Conservation (phyloP, 768 basidiomycete species). For the Agaricus sinodeliciosus region DNA sequence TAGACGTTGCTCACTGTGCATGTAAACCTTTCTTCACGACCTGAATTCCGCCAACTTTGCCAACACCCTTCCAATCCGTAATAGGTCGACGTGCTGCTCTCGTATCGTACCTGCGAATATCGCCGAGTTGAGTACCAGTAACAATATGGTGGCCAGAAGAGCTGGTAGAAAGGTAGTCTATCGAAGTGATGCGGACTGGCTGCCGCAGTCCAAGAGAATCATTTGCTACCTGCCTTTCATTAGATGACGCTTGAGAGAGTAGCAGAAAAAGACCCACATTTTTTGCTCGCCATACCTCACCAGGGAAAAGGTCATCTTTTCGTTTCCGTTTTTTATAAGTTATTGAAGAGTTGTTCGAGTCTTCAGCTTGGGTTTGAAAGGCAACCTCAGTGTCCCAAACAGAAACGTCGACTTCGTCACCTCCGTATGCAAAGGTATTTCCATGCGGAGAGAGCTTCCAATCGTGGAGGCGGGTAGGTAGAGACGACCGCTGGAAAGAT, state of each 20-base stretch:
- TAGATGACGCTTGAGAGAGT: neutral
- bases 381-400: slow-evolving; percentile 66
- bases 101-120: slow-evolving; percentile 73
- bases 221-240: slow-evolving; percentile 51
- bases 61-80: slow-evolving; percentile 56
- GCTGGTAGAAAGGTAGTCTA: slow-evolving; percentile 48
- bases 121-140: slow-evolving; percentile 69
- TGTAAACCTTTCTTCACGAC: slow-evolving; percentile 48
- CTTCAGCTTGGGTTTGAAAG: slow-evolving; percentile 30
- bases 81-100: slow-evolving; percentile 62
- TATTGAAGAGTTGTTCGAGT: slow-evolving; percentile 10
- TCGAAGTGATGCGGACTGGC: slow-evolving; percentile 67
- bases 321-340: slow-evolving; percentile 53
- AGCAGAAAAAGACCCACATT: slow-evolving; percentile 42
- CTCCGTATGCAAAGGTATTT: slow-evolving; percentile 69
- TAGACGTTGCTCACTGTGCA: slow-evolving; percentile 51
- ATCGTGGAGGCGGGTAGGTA: slow-evolving; percentile 64
- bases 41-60: slow-evolving; percentile 56
- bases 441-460: slow-evolving; percentile 54
- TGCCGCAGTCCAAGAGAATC: slow-evolving; percentile 71
- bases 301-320: slow-evolving; percentile 50
- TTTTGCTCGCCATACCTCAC: slow-evolving; percentile 80
- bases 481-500: slow-evolving; percentile 19
- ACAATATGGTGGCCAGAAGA: slow-evolving; percentile 43
- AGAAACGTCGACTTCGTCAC: slow-evolving; percentile 81